Evolutionary conservation across 2,329 filamentous ascomycete genomes (phyloP), one percentile per base, ranked within the genome.

Genomic region (Hypoxylon sp.): DNA sequence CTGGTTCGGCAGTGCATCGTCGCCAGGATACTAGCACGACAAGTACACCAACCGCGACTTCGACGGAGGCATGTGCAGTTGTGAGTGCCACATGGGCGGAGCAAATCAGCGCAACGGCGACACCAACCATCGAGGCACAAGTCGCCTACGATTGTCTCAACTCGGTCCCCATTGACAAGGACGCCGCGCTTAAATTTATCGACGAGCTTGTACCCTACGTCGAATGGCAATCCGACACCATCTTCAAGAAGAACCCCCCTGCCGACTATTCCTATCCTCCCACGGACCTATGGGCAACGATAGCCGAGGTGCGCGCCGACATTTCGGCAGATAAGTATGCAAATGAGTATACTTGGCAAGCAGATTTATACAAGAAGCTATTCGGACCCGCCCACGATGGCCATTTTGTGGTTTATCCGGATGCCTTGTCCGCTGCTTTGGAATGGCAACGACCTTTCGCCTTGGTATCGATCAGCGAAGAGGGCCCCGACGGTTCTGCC

Each of bases 301-400:
- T 75, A 11, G 67, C 62, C 17, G 46, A 65, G 26, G 55, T 76
- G 27, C 66, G 63, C 46, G 55, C 54, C 9, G 66, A 69, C 17
- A 57, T 75, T 15, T 47, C 48, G 20, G 66, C 65, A 1, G 65
- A 69, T 48, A 63, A 65, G 35, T 76, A 76, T 49, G 32, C 61
- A 4, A 71, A 65, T 52, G 74, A 76, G 62, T 72, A 71, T 42
- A 67, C 66, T 20, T 76, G 75, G 66, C 73, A 76, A 57, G 51
- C 61, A 3, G 73, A 74, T 31, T 54, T 75, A 11, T 75, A 74
- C 57, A 49, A 63, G 31, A 68, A 54, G 5, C 67, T 75, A 30
- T 72, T 72, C 35, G 70, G 68, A 2, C 63, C 69, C 5, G 71
- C 63, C 0, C 74, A 76, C 48, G 73, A 76, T 40, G 73, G 73